Conservation (phyloP, 257 asterid genomes). For the Vinca minor region DNA sequence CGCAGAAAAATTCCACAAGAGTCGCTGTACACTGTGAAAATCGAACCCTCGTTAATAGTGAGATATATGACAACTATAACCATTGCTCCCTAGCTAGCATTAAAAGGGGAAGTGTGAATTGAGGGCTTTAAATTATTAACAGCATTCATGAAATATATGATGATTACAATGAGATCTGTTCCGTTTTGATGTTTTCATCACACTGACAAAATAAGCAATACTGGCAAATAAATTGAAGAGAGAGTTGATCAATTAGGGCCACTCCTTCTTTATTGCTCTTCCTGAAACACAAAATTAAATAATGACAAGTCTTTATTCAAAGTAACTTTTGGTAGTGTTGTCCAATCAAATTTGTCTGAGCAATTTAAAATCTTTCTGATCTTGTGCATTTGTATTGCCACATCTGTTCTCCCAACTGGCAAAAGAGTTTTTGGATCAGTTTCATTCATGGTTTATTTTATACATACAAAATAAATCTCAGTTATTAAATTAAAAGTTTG, state of each 20-base stretch:
- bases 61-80: too few species aligned
- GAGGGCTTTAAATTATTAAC: background rate
- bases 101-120: background rate
- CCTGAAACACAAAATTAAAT: constrained; percentile 4
- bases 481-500: too few species aligned
- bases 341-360: constrained; percentile 12
- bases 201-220: constrained; percentile 7
- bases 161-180: background rate
- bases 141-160: background rate
- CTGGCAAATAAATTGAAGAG: constrained; percentile 2
- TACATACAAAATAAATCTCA: too few species aligned
- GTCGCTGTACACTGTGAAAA: too few species aligned
- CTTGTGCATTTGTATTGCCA: constrained; percentile 2
- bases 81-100: background rate
- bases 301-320: background rate
- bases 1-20: too few species aligned
- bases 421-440: background rate
- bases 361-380: constrained; percentile 1
- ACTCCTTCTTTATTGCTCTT: constrained; percentile 1
- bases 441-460: too few species aligned
- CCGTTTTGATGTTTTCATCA: background rate
- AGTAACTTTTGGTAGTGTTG: constrained; percentile 15
- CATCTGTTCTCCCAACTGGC: background rate
- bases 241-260: background rate
- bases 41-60: too few species aligned